phyloP scores from a whole-genome alignment of 202 grass and related monocot species.

The Panicum hallii region DNA sequence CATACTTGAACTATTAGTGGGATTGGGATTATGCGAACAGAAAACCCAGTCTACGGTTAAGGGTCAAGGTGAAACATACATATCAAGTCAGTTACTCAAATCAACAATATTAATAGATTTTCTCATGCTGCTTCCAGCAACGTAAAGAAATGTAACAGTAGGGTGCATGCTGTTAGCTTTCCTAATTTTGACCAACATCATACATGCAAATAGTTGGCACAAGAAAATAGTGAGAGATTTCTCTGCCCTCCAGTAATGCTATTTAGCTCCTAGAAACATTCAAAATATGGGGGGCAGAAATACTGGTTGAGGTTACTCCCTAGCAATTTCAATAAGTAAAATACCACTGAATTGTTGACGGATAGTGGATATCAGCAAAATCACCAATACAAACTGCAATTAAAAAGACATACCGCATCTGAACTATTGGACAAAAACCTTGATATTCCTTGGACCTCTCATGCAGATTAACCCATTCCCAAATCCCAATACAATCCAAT shows the following conservation, averaged over 20 bases:
- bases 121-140: neutral
- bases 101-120: slow-evolving; percentile 7
- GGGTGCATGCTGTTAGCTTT: neutral
- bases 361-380: neutral
- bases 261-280: slow-evolving; percentile 15
- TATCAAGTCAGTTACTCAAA: neutral
- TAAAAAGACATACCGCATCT: neutral
- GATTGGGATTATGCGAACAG: neutral
- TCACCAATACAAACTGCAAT: neutral
- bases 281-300: neutral
- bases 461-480: neutral
- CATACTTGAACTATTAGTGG: slow-evolving; percentile 21
- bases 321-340: neutral
- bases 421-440: neutral
- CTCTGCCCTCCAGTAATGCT: neutral
- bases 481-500: neutral
- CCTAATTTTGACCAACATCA: slow-evolving; percentile 8
- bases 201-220: slow-evolving; percentile 12
- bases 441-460: neutral
- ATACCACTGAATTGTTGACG: neutral
- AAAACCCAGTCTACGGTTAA: slow-evolving; percentile 15
- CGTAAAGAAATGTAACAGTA: neutral
- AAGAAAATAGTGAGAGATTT: slow-evolving; percentile 13
- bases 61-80: slow-evolving; percentile 23
- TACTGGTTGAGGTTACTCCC: neutral